Conservation (phyloP, 495 filamentous ascomycete species). For the Amniculicola lignicola region DNA sequence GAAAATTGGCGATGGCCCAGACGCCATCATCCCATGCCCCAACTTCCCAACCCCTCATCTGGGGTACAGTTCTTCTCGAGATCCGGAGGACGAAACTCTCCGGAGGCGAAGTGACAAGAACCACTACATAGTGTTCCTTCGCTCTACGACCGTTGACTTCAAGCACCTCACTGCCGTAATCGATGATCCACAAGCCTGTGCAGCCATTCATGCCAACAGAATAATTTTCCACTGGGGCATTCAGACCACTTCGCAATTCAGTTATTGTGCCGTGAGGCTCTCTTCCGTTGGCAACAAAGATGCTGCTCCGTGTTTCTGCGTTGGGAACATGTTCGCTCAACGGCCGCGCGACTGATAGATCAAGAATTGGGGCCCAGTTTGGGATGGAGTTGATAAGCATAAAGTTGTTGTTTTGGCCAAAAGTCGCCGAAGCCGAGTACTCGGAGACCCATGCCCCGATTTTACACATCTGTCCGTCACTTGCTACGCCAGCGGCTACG, state of each 20-base stretch:
- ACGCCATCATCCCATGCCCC: conserved; percentile 4
- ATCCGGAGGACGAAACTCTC: conserved; percentile 17
- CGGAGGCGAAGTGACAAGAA: conserved; percentile 18
- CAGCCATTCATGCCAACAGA: conserved; percentile 9
- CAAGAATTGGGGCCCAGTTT: conserved; percentile 81
- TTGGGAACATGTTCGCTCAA: conserved; percentile 6
- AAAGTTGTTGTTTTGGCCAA: conserved; percentile 36
- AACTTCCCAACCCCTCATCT: not conserved
- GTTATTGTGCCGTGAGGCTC: conserved; percentile 38
- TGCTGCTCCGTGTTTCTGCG: conserved; percentile 14
- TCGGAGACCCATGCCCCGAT: conserved; percentile 24
- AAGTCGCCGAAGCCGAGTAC: not conserved
- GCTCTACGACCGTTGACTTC: not conserved
- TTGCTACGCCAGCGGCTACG: conserved; percentile 73
- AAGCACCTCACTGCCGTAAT: conserved; percentile 1
- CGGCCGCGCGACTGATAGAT: conserved; percentile 53
- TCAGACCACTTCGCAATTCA: conserved; percentile 37
- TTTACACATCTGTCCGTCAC: conserved; percentile 54
- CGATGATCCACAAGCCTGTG: conserved; percentile 35
- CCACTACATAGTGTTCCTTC: conserved; percentile 4
- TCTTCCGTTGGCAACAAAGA: conserved; percentile 39
- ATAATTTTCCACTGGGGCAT: conserved; percentile 25
- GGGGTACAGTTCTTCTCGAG: not conserved
- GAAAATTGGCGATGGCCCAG: conserved; percentile 8
- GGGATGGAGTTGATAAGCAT: conserved; percentile 58